Evolutionary conservation across 495 filamentous ascomycete genomes (phyloP).

Genomic region (Hypoxylon subgilvum): DNA sequence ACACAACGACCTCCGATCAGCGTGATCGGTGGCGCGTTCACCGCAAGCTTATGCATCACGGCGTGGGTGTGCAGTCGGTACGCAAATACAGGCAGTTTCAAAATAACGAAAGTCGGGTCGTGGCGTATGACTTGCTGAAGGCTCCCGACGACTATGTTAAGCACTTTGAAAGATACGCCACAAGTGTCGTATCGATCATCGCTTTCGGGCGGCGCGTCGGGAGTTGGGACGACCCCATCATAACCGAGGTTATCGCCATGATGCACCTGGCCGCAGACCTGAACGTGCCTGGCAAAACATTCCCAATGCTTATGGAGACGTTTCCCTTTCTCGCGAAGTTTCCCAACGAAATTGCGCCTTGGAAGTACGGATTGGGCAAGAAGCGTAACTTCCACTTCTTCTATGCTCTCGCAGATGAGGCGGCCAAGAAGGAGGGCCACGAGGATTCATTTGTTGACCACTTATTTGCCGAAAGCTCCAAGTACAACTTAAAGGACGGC

Average conservation of each 20-base stretch:
- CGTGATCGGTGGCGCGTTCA: slow-evolving; percentile 66
- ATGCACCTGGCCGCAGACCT: slow-evolving; percentile 70
- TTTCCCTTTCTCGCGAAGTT: slow-evolving; percentile 63
- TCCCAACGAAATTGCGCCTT: slow-evolving; percentile 63
- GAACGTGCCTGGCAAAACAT: slow-evolving; percentile 67
- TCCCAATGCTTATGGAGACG: slow-evolving; percentile 67
- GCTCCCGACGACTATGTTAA: slow-evolving; percentile 61
- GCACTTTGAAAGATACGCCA: slow-evolving; percentile 68
- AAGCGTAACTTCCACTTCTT: slow-evolving; percentile 60
- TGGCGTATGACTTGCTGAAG: slow-evolving; percentile 58
- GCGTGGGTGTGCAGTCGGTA: slow-evolving; percentile 65
- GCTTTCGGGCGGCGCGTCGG: slow-evolving; percentile 67
- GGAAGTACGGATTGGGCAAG: slow-evolving; percentile 63
- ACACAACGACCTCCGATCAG: slow-evolving; percentile 52
- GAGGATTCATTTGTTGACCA: slow-evolving; percentile 38
- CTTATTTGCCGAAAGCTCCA: slow-evolving; percentile 56
- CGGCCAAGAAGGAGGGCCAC: slow-evolving; percentile 51
- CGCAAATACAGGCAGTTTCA: slow-evolving; percentile 65
- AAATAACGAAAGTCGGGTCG: slow-evolving; percentile 62
- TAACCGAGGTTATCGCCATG: slow-evolving; percentile 65
- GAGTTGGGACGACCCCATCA: slow-evolving; percentile 63
- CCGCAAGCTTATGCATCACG: slow-evolving; percentile 66
- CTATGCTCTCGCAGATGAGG: slow-evolving; percentile 62
- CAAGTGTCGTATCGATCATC: slow-evolving; percentile 68
- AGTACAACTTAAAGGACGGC: slow-evolving; percentile 56